A percentile compares a stretch with the other conserved stretches of the same genome.
phyloP scores from a whole-genome alignment of 495 filamentous ascomycete species.

The Xylaria acuta region DNA sequence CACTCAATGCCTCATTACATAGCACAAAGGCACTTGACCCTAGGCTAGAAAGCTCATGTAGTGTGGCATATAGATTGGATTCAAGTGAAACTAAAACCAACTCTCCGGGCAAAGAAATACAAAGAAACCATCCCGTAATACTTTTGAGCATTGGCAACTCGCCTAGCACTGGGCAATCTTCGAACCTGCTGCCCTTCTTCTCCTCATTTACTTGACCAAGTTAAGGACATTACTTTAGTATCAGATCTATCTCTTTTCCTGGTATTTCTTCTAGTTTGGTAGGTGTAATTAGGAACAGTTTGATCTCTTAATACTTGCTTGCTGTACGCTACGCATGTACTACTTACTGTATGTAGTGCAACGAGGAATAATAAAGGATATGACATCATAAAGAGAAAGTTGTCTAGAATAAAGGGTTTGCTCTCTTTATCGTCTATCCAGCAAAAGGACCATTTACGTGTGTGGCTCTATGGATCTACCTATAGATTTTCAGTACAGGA shows the following conservation, averaged over 20 bases:
- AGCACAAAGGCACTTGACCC: not conserved
- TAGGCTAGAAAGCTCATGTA: not conserved
- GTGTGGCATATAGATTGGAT: not conserved
- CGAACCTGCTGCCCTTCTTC: not conserved
- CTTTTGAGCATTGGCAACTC: not conserved
- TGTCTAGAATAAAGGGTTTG: not conserved
- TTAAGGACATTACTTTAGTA: not conserved
- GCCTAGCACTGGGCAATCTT: not conserved
- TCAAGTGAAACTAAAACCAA: not conserved
- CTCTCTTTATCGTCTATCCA: not conserved
- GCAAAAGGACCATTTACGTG: not conserved
- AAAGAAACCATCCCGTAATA: too few species aligned
- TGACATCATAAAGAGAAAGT: conserved; percentile 9
- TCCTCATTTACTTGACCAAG: not conserved
- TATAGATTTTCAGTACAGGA: conserved; percentile 16
- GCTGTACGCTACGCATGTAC: not conserved
- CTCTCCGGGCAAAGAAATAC: not conserved
- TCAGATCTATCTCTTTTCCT: not conserved
- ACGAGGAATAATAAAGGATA: not conserved
- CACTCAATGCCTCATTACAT: not conserved
- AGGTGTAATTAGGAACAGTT: not conserved
- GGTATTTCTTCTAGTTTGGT: not conserved
- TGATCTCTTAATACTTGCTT: not conserved
- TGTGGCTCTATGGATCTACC: conserved; percentile 5
- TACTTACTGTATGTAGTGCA: not conserved